Conservation (phyloP, 2,329 filamentous ascomycete species). For the Aspergillus sp. region DNA sequence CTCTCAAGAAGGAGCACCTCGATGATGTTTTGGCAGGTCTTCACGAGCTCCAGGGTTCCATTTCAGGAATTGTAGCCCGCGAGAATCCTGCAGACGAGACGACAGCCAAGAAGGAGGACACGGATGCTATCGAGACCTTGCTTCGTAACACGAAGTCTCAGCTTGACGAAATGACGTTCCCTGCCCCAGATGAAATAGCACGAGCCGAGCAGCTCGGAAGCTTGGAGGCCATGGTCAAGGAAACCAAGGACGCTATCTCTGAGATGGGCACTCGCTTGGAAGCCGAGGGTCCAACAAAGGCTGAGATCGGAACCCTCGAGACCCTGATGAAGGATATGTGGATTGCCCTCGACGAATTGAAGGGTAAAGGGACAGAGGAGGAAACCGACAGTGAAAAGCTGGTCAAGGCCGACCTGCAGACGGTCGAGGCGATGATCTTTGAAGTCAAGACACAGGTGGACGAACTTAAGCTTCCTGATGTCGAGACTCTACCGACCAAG, state of each 20-base stretch:
- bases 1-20: conserved; percentile 48
- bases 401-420: conserved; percentile 78
- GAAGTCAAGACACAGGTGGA: conserved; percentile 80
- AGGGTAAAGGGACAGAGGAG: conserved; percentile 43
- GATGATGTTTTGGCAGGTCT: conserved; percentile 47
- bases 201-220: conserved; percentile 60
- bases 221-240: conserved; percentile 67
- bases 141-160: conserved; percentile 85
- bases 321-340: conserved; percentile 76
- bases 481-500: conserved; percentile 70
- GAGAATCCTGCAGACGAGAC: conserved; percentile 48
- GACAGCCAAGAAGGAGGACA: conserved; percentile 74
- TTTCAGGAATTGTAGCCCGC: conserved; percentile 53
- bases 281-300: conserved; percentile 67
- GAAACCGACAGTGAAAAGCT: conserved; percentile 60
- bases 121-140: conserved; percentile 85
- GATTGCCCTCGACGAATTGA: conserved; percentile 70
- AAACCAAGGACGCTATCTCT: conserved; percentile 72
- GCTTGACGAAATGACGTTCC: conserved; percentile 72
- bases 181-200: conserved; percentile 66
- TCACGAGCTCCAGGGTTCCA: conserved; percentile 57
- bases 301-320: conserved; percentile 76
- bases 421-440: conserved; percentile 76
- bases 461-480: conserved; percentile 68
- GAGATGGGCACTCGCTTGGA: conserved; percentile 67